Evolutionary conservation across 75 land plant genomes (phyloP).

Genomic region (Cunninghamia lanceolata): DNA sequence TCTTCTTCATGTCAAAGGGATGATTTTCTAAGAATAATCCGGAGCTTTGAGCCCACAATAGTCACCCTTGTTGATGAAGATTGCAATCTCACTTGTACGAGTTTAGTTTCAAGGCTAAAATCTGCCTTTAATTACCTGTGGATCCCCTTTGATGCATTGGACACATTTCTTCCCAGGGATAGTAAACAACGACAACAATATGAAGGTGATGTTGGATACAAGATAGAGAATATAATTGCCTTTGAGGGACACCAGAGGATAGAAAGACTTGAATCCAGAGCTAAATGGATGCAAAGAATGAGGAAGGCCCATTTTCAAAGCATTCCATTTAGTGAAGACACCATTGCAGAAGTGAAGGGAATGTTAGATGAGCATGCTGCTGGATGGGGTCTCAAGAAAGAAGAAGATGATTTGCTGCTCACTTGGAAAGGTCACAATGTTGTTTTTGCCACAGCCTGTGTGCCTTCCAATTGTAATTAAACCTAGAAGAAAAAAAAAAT

Average conservation of each 20-base stretch:
- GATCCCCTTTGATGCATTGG: constrained; percentile 73
- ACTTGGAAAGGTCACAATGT: constrained; percentile 88
- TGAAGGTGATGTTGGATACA: constrained; percentile 64
- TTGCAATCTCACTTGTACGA: constrained; percentile 29
- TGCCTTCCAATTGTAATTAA: constrained; percentile 18
- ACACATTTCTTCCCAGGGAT: constrained; percentile 58
- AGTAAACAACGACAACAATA: constrained; percentile 43
- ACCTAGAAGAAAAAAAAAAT: neutral
- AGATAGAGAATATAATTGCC: constrained; percentile 67
- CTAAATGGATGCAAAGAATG: constrained; percentile 42
- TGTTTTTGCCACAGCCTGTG: constrained; percentile 66
- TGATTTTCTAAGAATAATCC: constrained; percentile 30
- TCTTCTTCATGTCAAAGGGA: constrained; percentile 21
- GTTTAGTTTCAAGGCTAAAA: constrained; percentile 34
- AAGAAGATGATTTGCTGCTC: constrained; percentile 55
- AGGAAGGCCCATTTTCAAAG: constrained; percentile 34
- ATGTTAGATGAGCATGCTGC: constrained; percentile 77
- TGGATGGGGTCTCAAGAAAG: constrained; percentile 83
- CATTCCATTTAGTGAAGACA: constrained; percentile 45
- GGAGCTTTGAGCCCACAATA: constrained; percentile 36
- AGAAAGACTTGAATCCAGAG: constrained; percentile 58
- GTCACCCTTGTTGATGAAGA: constrained; percentile 59
- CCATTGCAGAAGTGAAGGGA: constrained; percentile 44
- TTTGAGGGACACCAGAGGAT: constrained; percentile 57
- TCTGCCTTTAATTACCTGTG: constrained; percentile 64